Base-by-base conservation (phyloP, 106 monocot species). In the Allium cepa region DNA sequence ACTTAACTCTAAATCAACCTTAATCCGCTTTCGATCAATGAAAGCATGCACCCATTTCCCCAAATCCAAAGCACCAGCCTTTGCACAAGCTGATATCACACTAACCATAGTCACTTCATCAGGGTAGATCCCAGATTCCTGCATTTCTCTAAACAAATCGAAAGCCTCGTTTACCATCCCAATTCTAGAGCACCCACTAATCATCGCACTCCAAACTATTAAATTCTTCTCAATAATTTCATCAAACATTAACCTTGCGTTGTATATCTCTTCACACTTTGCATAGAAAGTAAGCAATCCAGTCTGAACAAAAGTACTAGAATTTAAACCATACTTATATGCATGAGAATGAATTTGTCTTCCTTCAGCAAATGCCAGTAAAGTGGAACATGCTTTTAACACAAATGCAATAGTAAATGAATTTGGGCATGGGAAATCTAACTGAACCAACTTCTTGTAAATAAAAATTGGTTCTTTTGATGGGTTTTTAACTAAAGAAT, bases 41-140 rank as follows among this genome's bases (percentile, higher is more conserved):
- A 87, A 93, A 5, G 75, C 79, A 79, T 92, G 89, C 3, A 99
- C 77, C 92, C 87, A 87, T 69, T 75, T 93, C 60, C 89, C 97
- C 67, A 92, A 73, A 69, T 87, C 84, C 82, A 99, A 53, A 45
- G 92, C 92, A 17, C 92, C 89, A 1, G 84, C 82, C 65, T 84
- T 93, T 7, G 97, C 84, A 49, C 92, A 93, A 17, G 97, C 97
- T 1, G 89, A 87, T n/a, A 99, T 87, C 8, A 99, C 84, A 52
- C 88, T 84, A 48, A 99, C 88, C 92, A 99, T 92, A 1, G 97
- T 93, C 17, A 99, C 84, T 84, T 93, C 92, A 76, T 92, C 92
- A 16, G 92, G 97, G 18, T 14, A 28, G n/a, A 90, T 69, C 7
- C 80, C 84, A 36, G 48, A 73, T 47, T 73, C 82, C 53, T 93